Evolutionary conservation across 257 asterid species (phyloP), one percentile per base, ranked within the genome.

Genomic region (Penstemon newberryi): DNA sequence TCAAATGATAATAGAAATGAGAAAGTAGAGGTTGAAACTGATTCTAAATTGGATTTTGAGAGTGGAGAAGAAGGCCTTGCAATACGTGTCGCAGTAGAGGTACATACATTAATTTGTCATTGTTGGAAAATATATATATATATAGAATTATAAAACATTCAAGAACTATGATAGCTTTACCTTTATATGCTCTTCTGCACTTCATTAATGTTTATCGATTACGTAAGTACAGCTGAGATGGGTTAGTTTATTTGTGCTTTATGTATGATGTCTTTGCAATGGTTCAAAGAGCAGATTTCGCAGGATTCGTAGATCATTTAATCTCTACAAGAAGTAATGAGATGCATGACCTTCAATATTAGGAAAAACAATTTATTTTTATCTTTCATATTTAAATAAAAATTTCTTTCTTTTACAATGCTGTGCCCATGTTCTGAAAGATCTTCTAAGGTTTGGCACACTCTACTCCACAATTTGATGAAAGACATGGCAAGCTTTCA

Each of bases 1-100:
- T 45, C 51, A 56, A 79, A 73, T 37, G 81, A 74, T 73, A 77
- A 65, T 76, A 76, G 43, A 39, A 53, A 37, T 65, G 85, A 67
- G 55, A 76, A 70, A 68, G 74, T 60, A 66, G 79, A 60, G 38
- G 73, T 62, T 54, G 77, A 78, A 56, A 56, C 73, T 42, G 80
- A 71, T 68, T 75, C 69, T 67, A 75, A 80, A 19, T 70, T 76
- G 6, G 85, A 81, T 74, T 76, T 80, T 62, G 95, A 84, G 79
- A 77, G 84, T 70, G 96, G 96, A 51, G 92, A 93, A 75, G 99
- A 93, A 83, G 98, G 97, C 56, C 92, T 93, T 8, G 99, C 96
- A 15, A 72, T 93, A 72, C 89, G 86, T 73, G 83, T 93, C 40
- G 96, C 92, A 38, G 81, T 78, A 33, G 97, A 93, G 95, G 99